phyloP scores from a whole-genome alignment of 495 filamentous ascomycete genomes.

The Penicilliopsis zonata region DNA sequence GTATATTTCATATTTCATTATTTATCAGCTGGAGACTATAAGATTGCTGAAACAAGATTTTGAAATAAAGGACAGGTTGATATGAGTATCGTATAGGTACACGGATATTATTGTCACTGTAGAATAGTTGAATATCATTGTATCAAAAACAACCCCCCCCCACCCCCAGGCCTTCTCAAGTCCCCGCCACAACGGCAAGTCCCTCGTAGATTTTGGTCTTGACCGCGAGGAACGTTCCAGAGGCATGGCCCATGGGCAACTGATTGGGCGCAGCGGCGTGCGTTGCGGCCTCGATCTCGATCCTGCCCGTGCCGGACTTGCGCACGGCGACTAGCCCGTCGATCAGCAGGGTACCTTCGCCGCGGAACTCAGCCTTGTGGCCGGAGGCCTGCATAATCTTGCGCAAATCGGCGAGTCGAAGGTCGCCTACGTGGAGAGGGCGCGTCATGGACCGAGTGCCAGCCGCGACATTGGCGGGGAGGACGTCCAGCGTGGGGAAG shows the following conservation, averaged over 20 bases:
- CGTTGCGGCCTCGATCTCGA: conserved; percentile 77
- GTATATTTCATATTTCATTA: too few species aligned
- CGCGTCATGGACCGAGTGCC: conserved; percentile 68
- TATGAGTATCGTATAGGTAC: too few species aligned
- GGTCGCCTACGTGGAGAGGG: conserved; percentile 88
- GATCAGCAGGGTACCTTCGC: conserved; percentile 83
- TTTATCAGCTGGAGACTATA: too few species aligned
- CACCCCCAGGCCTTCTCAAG: too few species aligned
- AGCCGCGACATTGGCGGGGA: conserved; percentile 65
- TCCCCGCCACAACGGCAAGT: conserved; percentile 66
- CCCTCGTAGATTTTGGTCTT: conserved; percentile 76
- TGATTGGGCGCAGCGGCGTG: conserved; percentile 25
- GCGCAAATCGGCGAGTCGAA: conserved; percentile 78
- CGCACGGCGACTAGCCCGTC: conserved; percentile 79
- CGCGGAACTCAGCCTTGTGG: conserved; percentile 83
- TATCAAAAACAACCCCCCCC: too few species aligned
- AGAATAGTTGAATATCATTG: too few species aligned
- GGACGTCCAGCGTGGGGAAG: conserved; percentile 60
- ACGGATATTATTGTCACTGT: too few species aligned
- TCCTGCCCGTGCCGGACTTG: conserved; percentile 72
- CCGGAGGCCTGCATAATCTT: conserved; percentile 71
- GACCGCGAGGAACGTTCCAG: conserved; percentile 60
- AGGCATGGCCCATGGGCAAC: conserved; percentile 19
- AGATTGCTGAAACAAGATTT: too few species aligned
- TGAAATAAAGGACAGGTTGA: too few species aligned